Evolutionary conservation across 208 protist genomes (phyloP).

Genomic region (Strigomonas culicis): DNA sequence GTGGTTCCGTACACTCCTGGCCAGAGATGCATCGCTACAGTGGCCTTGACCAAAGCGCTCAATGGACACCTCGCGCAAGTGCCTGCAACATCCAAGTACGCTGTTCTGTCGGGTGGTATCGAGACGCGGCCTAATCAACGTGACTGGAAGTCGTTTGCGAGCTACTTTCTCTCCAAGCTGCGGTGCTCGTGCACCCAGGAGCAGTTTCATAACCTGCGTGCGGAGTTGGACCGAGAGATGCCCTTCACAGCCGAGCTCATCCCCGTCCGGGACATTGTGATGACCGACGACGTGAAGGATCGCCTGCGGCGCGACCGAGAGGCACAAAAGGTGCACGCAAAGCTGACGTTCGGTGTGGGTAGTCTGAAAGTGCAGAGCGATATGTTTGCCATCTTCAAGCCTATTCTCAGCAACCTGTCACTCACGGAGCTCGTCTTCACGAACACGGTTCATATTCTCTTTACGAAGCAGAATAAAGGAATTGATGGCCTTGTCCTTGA

Average conservation of each 20-base stretch:
- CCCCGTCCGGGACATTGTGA: slow-evolving; percentile 63
- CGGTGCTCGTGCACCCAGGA: slow-evolving; percentile 32
- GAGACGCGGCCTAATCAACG: slow-evolving; percentile 60
- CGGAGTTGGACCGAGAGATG: slow-evolving; percentile 72
- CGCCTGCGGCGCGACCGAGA: slow-evolving; percentile 70
- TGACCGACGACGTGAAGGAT: slow-evolving; percentile 48
- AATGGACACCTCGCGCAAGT: slow-evolving; percentile 62
- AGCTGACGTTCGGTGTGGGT: slow-evolving; percentile 61
- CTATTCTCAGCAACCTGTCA: slow-evolving; percentile 45
- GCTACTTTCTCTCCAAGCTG: slow-evolving; percentile 73
- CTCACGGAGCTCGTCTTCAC: slow-evolving; percentile 69
- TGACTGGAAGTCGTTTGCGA: slow-evolving; percentile 85
- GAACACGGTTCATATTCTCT: slow-evolving; percentile 68
- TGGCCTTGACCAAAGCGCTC: slow-evolving; percentile 61
- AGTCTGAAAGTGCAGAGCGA: slow-evolving; percentile 81
- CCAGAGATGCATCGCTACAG: slow-evolving; percentile 60
- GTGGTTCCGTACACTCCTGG: slow-evolving; percentile 67
- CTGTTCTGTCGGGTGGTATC: slow-evolving; percentile 75
- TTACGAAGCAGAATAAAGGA: slow-evolving; percentile 56
- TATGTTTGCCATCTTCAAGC: slow-evolving; percentile 84
- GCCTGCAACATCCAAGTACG: slow-evolving; percentile 55
- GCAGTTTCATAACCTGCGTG: slow-evolving; percentile 23
- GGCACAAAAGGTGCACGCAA: slow-evolving; percentile 55
- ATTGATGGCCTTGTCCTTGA: slow-evolving; percentile 61
- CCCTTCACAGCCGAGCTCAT: slow-evolving; percentile 80